Evolutionary conservation across 768 basidiomycete species (phyloP).

Genomic region (Xanthoconium stramineum): DNA sequence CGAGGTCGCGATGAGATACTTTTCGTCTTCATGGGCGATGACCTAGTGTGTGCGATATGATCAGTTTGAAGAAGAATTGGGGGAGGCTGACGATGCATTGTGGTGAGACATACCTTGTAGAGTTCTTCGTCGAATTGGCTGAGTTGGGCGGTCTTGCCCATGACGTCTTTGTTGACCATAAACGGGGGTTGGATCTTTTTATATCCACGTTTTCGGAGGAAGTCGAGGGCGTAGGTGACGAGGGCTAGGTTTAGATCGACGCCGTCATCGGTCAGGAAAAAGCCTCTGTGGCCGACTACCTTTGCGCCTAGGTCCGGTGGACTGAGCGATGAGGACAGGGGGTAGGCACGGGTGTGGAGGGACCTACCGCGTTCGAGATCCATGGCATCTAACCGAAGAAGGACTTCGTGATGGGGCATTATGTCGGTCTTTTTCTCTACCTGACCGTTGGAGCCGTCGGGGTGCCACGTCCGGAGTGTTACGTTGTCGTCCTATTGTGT

Average conservation of each 20-base stretch:
- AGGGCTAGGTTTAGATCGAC: conserved; percentile 97
- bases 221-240: conserved; percentile 92
- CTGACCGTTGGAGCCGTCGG: conserved; percentile 68
- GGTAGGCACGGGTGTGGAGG: not conserved
- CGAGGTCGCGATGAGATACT: conserved; percentile 98
- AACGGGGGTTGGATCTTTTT: conserved; percentile 97
- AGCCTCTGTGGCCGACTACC: conserved; percentile 92
- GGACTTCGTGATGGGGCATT: conserved; percentile 96
- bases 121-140: conserved; percentile 98
- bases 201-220: conserved; percentile 76
- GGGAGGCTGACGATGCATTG: not conserved
- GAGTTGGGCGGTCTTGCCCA: conserved; percentile 97
- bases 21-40: conserved; percentile 88
- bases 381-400: conserved; percentile 90
- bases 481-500: conserved; percentile 80
- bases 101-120: conserved; percentile 71
- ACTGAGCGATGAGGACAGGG: conserved; percentile 6
- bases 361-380: conserved; percentile 86
- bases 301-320: conserved; percentile 65
- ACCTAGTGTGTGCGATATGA: conserved; percentile 43
- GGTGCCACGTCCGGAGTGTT: conserved; percentile 81
- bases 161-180: conserved; percentile 97
- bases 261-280: conserved; percentile 93
- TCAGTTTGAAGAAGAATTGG: not conserved
- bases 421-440: conserved; percentile 72